Evolutionary conservation across 108 stramenopile species (phyloP), one percentile per base, ranked within the genome.

Genomic region (Skeletonema costatum): DNA sequence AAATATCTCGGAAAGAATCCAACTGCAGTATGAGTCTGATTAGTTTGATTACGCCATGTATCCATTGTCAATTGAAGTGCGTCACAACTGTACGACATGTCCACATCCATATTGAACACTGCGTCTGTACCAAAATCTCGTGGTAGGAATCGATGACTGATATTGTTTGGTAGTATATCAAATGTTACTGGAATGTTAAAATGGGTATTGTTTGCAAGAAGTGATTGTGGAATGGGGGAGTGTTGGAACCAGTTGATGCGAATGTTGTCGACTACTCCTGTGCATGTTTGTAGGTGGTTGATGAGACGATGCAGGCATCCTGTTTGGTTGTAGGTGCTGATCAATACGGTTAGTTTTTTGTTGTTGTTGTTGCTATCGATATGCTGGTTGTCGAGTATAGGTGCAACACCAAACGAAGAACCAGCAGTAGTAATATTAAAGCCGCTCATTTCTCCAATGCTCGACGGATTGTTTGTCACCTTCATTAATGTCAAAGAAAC

Each of bases 71-170:
- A 4, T 10, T 56, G 53, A 56, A 56, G 53, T 7, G 53, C 53
- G 9, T 56, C 53, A 10, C 53, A 56, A 25, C 53, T 56, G 25
- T 25, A 56, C 21, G 53, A 16, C 53, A 56, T 56, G 25, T 56
- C 53, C 9, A 56, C 53, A 56, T 56, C 53, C 53, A 56, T 56
- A 25, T 56, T 56, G n/a, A 56, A 56, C 9, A 56, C 25, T 56
- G 53, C 53, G 25, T 56, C 53, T 21, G 21, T 56, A 1, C 25
- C 16, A 17, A 56, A 56, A 56, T 56, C 21, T 25, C 53, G 25
- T 21, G 53, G 53, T 3, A 56, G 53, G 53, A 56, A 56, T 56
- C 53, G 53, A 56, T 56, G 53, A 56, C 53, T 56, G 6, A 56
- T 56, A 25, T 56, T 56, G 25, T 56, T 56, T 29, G 53, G 53